Base-by-base conservation (phyloP, 2,329 filamentous ascomycete genomes). In the Trichophyton simii region DNA sequence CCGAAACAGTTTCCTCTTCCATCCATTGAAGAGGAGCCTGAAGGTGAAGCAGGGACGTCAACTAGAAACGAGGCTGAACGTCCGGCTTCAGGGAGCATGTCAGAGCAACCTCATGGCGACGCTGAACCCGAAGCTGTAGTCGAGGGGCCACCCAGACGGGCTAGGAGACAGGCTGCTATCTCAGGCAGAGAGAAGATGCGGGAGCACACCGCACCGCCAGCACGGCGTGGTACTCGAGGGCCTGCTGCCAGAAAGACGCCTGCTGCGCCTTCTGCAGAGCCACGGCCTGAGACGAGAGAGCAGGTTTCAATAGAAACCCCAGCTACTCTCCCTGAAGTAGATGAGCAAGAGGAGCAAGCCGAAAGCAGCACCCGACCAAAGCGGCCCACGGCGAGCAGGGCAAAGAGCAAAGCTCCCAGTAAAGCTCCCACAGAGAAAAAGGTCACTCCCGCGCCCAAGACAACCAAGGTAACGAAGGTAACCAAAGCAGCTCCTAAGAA, bases 121-220 rank as follows among this genome's bases (percentile, higher is more conserved):
- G 15, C 28, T 38, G 13, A 11, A 7, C 2, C n/a, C 34, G 52
- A 36, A 36, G 1, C 28, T 34, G 9, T 7, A 13, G 28, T 15
- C n/a, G 52, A 55, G 15, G 52, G 20, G n/a, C 52, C 28, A 18
- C 52, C 52, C 3, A 22, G 22, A 15, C 41, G 55, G 38, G 18
- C 34, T 7, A 58, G 36, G n/a, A 48, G 58, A 34, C 41, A 59
- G n/a, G 58, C 58, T n/a, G 58, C 58, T 18, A 50, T 59, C 25
- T 28, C 41, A 22, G 42, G 42, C 1, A 59, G 58, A 50, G 41
- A 34, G 48, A 46, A 22, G 44, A 48, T 59, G 28, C 41, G n/a
- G 15, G 58, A 59, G 22, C 22, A 13, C 15, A 36, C 41, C 8
- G 28, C 44, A 22, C 22, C 58, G 3, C 58, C 42, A 15, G 11